Base-by-base conservation (phyloP, 805 yeast genomes). In the Kodamaea leandrae region DNA sequence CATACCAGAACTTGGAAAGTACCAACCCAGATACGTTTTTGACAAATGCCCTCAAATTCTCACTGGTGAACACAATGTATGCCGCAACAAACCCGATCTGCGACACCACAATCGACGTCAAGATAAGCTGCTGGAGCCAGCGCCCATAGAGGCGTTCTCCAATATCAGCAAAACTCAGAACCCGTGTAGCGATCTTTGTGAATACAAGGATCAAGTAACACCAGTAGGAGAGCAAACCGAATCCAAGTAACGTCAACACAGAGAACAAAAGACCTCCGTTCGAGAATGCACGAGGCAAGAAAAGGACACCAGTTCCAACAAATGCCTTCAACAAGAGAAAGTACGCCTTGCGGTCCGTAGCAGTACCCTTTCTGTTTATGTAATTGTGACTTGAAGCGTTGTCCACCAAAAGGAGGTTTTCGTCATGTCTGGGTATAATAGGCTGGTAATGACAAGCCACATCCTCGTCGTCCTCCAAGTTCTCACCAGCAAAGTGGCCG, bases 401-500 rank as follows among this genome's bases (percentile, higher is more conserved):
- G 7, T 43, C 41, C 7, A 53, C 18, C 27, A 61, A 46, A 6
- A 71, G 70, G 2, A 65, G 53, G 17, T 64, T 66, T 34, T 71
- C 78, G 35, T 71, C 79, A 14, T 41, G 52, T 10, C 39, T 42
- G 1, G 62, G 60, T 12, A 49, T 50, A 10, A 46, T 34, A 2
- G 63, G 53, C 23, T 50, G 53, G 47, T 71, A 76, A 45, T 71
- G 76, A 47, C 80, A 77, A 1, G 77, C 76, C 56, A 64, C 68
- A 53, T 80, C 89, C 15, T 64, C 68, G 41, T 76, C 82, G 53
- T 80, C 84, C 52, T 83, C 91, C 40, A 85, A 71, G 28, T 81
- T 78, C 60, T 85, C 93, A 56, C 95, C 95, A 2, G 93, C 93
- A 62, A 86, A 86, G 65, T 86, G 91, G 5, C 95, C 95, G 60